Conservation (phyloP, 2,329 filamentous ascomycete species). For the Penicillium polonicum region DNA sequence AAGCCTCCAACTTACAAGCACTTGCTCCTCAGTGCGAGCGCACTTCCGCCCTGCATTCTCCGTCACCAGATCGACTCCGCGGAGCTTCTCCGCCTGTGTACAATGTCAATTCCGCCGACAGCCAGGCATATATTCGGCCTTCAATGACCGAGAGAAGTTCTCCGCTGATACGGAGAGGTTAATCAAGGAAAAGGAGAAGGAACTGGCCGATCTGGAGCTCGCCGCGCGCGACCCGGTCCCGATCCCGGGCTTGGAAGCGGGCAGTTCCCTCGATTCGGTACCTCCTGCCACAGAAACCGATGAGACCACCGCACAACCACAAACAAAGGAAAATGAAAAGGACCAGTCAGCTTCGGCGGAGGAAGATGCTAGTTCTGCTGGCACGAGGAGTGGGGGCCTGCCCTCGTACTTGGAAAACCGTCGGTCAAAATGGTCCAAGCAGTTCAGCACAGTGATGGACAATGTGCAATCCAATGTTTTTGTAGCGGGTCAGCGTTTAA, state of each 20-base stretch:
- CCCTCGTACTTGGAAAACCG: slow-evolving; percentile 44
- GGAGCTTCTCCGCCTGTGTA: slow-evolving; percentile 42
- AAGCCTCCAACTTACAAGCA: slow-evolving; percentile 25
- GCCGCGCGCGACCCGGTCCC: slow-evolving; percentile 18
- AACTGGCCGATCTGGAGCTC: slow-evolving; percentile 19
- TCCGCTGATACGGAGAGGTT: slow-evolving; percentile 25
- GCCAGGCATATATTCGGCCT: slow-evolving; percentile 25
- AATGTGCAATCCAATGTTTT: slow-evolving; percentile 81
- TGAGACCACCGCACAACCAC: slow-evolving; percentile 1
- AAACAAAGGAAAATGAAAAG: slow-evolving; percentile 16
- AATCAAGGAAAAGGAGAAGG: slow-evolving; percentile 11
- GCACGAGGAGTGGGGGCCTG: slow-evolving; percentile 23
- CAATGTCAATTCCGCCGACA: slow-evolving; percentile 44
- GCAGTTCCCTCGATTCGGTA: slow-evolving; percentile 14
- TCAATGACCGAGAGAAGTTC: slow-evolving; percentile 22
- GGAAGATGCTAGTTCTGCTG: not conserved
- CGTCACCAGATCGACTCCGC: slow-evolving; percentile 21
- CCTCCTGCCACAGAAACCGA: slow-evolving; percentile 16
- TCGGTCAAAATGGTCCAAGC: slow-evolving; percentile 58
- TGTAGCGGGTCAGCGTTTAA: slow-evolving; percentile 81
- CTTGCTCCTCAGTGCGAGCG: slow-evolving; percentile 23
- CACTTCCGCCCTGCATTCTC: slow-evolving; percentile 25
- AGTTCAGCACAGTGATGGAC: slow-evolving; percentile 78
- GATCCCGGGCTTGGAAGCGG: slow-evolving; percentile 23
- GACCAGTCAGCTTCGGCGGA: slow-evolving; percentile 12